Evolutionary conservation across 306 rosid species (phyloP), one percentile per base, ranked within the genome.

Genomic region (Casuarina equisetifolia): DNA sequence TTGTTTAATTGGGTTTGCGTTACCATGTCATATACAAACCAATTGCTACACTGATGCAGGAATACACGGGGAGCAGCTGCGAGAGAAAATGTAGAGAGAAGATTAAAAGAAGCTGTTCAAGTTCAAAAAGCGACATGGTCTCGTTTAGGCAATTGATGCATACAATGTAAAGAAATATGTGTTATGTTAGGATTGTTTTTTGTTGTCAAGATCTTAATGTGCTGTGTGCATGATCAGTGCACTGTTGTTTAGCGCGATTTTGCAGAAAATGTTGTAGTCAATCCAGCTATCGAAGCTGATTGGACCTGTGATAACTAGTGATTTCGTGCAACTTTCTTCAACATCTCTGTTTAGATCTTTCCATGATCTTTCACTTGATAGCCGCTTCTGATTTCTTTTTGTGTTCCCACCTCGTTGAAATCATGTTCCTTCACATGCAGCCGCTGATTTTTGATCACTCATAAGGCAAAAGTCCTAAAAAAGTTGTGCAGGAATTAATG

Each of bases 101-200:
- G 97, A 81, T 74, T 92, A 66, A 90, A 71, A 83, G 97, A 90
- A 70, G 98, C 95, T 77, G 73, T 84, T 78, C 88, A 82, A 64
- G 87, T 94, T 78, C 79, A 89, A 10, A 92, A 83, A 82, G 77
- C 87, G 82, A 78, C 86, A 79, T 17, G 66, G 78, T 74, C 69
- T 78, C 73, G 75, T 32, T 42, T 59, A 25, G 17, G 16, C 4
- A 25, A 20, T 55, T 20, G 49, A 55, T 16, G 59, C 78, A n/a
- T 38, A 62, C 36, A 55, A n/a, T 36, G 40, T 13, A 55, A 49
- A 38, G 45, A 36, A 46, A 59, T 49, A 57, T 51, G 46, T 50
- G 44, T 3, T 55, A 17, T 25, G 55, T 44, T 40, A 32, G 58
- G 67, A 48, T 69, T 32, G 10, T 0, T 45, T 52, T 46, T 46